Conservation (phyloP, 129 eudicot species). For the Helianthus annuus region DNA sequence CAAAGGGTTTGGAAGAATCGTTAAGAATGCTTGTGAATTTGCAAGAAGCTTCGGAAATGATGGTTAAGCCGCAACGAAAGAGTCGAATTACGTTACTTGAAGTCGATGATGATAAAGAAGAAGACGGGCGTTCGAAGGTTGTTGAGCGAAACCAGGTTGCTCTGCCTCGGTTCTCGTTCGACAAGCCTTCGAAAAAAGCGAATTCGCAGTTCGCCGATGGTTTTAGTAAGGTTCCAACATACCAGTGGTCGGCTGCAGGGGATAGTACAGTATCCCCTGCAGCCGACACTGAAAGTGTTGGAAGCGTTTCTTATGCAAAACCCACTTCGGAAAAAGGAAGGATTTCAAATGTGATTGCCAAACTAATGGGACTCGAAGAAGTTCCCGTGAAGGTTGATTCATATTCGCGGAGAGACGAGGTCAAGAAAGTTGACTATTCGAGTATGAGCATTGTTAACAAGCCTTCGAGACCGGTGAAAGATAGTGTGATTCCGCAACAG, state of each 20-base stretch:
- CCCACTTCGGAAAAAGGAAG: conserved; percentile 54
- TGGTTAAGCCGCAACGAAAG: conserved; percentile 47
- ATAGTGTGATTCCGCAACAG: conserved; percentile 34
- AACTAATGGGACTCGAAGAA: conserved; percentile 92
- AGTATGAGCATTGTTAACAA: conserved; percentile 11
- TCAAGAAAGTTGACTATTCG: conserved; percentile 19
- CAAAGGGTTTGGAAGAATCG: conserved; percentile 84
- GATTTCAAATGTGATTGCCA: conserved; percentile 81
- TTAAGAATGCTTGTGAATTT: conserved; percentile 78
- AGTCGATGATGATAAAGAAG: conserved; percentile 54
- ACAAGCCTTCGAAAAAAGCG: conserved; percentile 47
- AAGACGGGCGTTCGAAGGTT: conserved; percentile 27
- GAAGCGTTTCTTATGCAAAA: conserved; percentile 26
- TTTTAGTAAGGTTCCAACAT: conserved; percentile 19
- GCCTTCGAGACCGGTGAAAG: conserved; percentile 12
- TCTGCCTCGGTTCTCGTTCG: conserved; percentile 80
- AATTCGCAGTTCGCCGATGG: conserved; percentile 30
- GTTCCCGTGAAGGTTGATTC: conserved; percentile 38
- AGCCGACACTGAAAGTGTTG: conserved; percentile 33
- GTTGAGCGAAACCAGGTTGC: conserved; percentile 47
- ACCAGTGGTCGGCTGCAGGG: conserved; percentile 25
- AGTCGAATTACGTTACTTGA: conserved; percentile 66
- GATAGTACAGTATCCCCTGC: not conserved
- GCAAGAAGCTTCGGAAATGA: conserved; percentile 71
- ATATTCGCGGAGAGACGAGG: conserved; percentile 22